Percentiles rank a stretch among this genome's conserved stretches.
These are phyloP conservation scores for Trametes versicolor DNA, from an alignment of 1,284 basidiomycete genomes.

Conservation along the genomic window DNA sequence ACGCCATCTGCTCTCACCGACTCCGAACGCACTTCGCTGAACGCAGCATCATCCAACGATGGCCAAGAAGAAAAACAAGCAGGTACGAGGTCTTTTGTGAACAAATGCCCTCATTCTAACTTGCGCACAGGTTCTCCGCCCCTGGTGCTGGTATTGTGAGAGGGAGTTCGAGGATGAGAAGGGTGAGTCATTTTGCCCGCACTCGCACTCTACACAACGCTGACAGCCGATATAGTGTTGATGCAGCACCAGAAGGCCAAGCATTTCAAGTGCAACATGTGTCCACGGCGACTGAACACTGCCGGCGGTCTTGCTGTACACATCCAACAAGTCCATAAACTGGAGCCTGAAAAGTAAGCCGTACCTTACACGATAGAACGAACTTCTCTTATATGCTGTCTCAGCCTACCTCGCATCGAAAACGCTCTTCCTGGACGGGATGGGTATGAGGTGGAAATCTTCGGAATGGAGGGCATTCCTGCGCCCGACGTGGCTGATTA, in stretches of 20 bases:
- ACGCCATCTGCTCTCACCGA: conserved; percentile 20
- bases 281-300: conserved; percentile 94
- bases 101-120: conserved; percentile 13
- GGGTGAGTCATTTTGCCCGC: conserved; percentile 55
- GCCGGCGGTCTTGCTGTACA: conserved; percentile 99
- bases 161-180: conserved; percentile 99
- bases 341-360: conserved; percentile 93
- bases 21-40: conserved; percentile 14
- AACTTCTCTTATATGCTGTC: conserved; percentile 5
- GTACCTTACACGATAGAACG: not conserved
- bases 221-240: conserved; percentile 68
- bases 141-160: conserved; percentile 99
- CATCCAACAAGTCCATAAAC: conserved; percentile 98
- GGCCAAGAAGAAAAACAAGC: conserved; percentile 87
- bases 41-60: conserved; percentile 46
- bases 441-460: conserved; percentile 99
- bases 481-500: conserved; percentile 95
- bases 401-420: conserved; percentile 84
- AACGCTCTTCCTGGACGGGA: conserved; percentile 97
- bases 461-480: conserved; percentile 99
- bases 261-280: conserved; percentile 98
- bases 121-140: conserved; percentile 75
- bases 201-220: not conserved
- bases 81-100: conserved; percentile 51
- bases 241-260: conserved; percentile 99